Base-by-base conservation (phyloP, 805 yeast genomes). In the Trichomonascus vanleenenianus region DNA sequence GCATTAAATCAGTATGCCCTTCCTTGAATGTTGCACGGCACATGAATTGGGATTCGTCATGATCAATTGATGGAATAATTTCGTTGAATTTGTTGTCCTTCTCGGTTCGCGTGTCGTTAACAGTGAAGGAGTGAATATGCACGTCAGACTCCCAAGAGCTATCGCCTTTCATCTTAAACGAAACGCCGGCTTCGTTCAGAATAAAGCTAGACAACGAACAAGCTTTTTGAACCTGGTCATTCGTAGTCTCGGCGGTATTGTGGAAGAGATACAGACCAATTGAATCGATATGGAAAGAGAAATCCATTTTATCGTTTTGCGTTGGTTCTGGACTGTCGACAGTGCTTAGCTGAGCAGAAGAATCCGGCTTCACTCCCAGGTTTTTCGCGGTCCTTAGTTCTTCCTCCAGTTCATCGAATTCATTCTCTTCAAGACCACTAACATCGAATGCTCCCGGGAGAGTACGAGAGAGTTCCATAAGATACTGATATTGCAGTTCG, bases 31-130 rank as follows among this genome's bases (percentile, higher is more conserved):
- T 46, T 10, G 75, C 68, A 15, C 70, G 68, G 1, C 84, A 78
- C 66, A 76, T 68, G 50, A 93, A 81, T 58, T 93, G 97, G 54
- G 83, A 70, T 18, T 78, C 78, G 1, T 74, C 78, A 31, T 79
- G 75, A 7, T 71, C 64, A 2, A 76, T 72, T 20, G 77, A 75
- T 1, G 97, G 97, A 37, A 93, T 79, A 30, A 93, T 78, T 49
- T 89, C 83, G 0, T 83, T 74, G 64, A 86, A 91, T 54, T 77
- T 78, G 65, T 84, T 91, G 27, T 73, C 78, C 16, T 74, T 75
- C 5, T 66, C 65, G 19, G 64, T 61, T 52, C 97, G 72, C 2
- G 79, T 75, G 63, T 93, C 98, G 45, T 76, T 78, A 2, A 89
- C 83, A 2, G 81, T 77, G 55, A 93, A 83, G 0, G 96, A 79